A percentile compares a stretch with the other conserved stretches of the same genome.
These are phyloP conservation scores for Ogataea methanolica DNA, from an alignment of 805 yeast genomes.

Conservation along the genomic window DNA sequence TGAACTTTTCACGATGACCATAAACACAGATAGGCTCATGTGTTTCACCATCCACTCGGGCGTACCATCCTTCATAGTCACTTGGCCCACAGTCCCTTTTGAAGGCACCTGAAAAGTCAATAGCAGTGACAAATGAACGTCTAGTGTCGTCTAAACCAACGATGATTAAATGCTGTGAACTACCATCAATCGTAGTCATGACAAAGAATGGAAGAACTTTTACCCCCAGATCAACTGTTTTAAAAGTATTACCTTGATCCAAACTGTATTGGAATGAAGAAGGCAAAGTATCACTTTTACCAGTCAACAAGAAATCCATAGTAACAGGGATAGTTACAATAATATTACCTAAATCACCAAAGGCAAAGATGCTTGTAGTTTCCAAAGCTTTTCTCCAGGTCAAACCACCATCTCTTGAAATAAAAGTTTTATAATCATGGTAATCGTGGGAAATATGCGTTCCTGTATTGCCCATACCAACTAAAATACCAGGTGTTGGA, in stretches of 20 bases:
- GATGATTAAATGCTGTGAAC: constrained; percentile 54
- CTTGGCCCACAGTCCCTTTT: constrained; percentile 35
- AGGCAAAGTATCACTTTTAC: constrained; percentile 30
- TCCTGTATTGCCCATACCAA: constrained; percentile 85
- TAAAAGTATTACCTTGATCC: constrained; percentile 74
- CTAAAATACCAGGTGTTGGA: constrained; percentile 50
- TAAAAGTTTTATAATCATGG: constrained; percentile 37
- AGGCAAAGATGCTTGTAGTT: constrained; percentile 48
- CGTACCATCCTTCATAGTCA: constrained; percentile 66
- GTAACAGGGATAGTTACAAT: constrained; percentile 52
- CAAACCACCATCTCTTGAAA: constrained; percentile 76
- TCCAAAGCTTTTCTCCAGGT: constrained; percentile 59
- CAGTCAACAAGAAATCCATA: constrained; percentile 10
- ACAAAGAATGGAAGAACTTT: constrained; percentile 22
- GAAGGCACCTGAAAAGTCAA: constrained; percentile 59
- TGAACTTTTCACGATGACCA: constrained; percentile 63
- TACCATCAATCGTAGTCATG: constrained; percentile 60
- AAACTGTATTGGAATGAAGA: constrained; percentile 43
- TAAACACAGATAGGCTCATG: constrained; percentile 48
- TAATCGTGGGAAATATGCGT: constrained; percentile 34
- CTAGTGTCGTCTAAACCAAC: constrained; percentile 34
- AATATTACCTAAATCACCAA: constrained; percentile 78
- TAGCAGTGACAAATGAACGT: constrained; percentile 22
- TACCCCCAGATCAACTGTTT: constrained; percentile 40
- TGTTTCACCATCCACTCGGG: constrained; percentile 36